Evolutionary conservation across 208 protist species (phyloP).

Genomic region (Trypanosoma mega): DNA sequence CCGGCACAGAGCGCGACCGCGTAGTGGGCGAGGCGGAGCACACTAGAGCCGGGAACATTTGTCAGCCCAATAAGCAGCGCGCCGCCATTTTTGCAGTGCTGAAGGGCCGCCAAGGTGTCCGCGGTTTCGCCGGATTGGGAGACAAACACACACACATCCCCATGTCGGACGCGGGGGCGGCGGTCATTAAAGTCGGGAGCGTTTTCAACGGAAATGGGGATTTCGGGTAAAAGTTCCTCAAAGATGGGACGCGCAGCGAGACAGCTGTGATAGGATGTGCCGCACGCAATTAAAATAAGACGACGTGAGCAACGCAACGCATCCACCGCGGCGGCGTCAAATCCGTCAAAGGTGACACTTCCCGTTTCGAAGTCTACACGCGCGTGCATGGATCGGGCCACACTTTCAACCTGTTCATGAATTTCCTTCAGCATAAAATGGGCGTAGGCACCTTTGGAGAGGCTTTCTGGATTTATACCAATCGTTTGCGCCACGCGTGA

Average conservation of each 20-base stretch:
- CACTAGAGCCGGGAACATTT: conserved; percentile 93
- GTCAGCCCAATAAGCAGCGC: conserved; percentile 90
- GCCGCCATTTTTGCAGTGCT: conserved; percentile 73
- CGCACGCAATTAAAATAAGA: conserved; percentile 94
- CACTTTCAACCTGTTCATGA: conserved; percentile 93
- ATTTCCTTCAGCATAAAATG: conserved; percentile 99
- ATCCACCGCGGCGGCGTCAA: conserved; percentile 48
- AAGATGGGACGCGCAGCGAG: conserved; percentile 84
- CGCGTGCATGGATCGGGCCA: conserved; percentile 92
- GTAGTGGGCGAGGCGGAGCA: conserved; percentile 86
- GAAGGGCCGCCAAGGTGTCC: conserved; percentile 89
- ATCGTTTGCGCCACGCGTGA: conserved; percentile 63
- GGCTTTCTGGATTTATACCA: conserved; percentile 77
- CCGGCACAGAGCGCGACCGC: conserved; percentile 92
- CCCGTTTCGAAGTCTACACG: conserved; percentile 78
- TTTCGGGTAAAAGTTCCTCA: conserved; percentile 86
- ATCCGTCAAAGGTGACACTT: conserved; percentile 84
- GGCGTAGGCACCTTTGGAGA: conserved; percentile 90
- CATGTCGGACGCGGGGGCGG: conserved; percentile 55
- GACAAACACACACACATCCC: conserved; percentile 92
- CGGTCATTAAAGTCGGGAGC: conserved; percentile 94
- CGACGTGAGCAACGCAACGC: conserved; percentile 54
- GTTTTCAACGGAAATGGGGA: conserved; percentile 90
- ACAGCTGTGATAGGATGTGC: conserved; percentile 92
- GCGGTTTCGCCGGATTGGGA: conserved; percentile 95